These are phyloP conservation scores for Triglochin maritima DNA, from an alignment of 106 monocot genomes.

Conservation along the genomic window DNA sequence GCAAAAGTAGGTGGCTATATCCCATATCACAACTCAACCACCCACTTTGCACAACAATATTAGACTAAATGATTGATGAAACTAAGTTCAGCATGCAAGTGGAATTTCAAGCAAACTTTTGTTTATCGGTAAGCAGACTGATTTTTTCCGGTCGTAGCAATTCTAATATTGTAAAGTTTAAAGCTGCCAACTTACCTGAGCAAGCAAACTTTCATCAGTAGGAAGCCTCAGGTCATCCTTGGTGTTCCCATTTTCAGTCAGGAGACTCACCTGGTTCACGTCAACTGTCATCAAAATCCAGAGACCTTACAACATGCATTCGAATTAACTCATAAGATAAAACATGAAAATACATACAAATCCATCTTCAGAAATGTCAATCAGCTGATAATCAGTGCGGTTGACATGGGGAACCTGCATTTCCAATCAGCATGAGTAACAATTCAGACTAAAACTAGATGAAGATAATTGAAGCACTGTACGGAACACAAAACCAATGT, in stretches of 20 bases:
- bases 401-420: slow-evolving; percentile 22
- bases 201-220: slow-evolving; percentile 13
- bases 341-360: slow-evolving; percentile 9
- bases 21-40: too few relatives aligned
- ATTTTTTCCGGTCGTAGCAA: too few relatives aligned
- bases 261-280: slow-evolving; percentile 14
- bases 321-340: neutral
- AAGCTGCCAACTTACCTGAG: slow-evolving; percentile 3
- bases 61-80: too few relatives aligned
- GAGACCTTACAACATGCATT: neutral
- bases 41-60: too few relatives aligned
- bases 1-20: too few relatives aligned
- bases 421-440: neutral
- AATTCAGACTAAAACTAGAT: too few relatives aligned
- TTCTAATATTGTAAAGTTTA: too few relatives aligned
- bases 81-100: too few relatives aligned
- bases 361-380: slow-evolving; percentile 26
- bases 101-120: neutral
- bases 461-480: neutral
- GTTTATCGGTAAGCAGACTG: neutral
- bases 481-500: neutral
- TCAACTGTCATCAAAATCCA: neutral
- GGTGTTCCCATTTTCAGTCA: slow-evolving; percentile 20
- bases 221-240: slow-evolving; percentile 25
- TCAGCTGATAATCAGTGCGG: slow-evolving; percentile 23